These are phyloP conservation scores for Microcyclospora pomicola DNA, from an alignment of 2,329 filamentous ascomycete genomes.

Conservation along the genomic window DNA sequence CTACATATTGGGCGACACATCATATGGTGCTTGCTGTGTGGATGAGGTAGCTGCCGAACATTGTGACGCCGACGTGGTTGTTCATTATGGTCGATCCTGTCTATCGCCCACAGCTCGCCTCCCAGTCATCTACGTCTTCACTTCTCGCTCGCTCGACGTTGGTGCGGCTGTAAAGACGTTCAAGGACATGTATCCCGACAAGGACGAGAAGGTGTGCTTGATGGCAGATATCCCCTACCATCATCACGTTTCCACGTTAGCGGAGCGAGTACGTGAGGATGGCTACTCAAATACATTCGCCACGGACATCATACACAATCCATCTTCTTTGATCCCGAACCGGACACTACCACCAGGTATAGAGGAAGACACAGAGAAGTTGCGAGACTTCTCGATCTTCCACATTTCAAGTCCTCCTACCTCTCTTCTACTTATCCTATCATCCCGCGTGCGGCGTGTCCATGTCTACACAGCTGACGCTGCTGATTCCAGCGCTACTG, in stretches of 20 bases:
- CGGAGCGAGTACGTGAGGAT: constrained; percentile 36
- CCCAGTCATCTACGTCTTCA: constrained; percentile 86
- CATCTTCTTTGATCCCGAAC: constrained; percentile 71
- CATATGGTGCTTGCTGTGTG: constrained; percentile 92
- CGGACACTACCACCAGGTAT: constrained; percentile 48
- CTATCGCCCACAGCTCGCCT: constrained; percentile 77
- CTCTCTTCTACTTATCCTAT: constrained; percentile 73
- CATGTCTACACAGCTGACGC: constrained; percentile 57
- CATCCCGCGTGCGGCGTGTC: constrained; percentile 64
- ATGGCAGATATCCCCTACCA: constrained; percentile 86
- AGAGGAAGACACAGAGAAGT: constrained; percentile 29
- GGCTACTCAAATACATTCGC: constrained; percentile 61
- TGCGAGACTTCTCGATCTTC: constrained; percentile 63
- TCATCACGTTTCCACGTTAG: constrained; percentile 52
- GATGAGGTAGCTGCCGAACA: constrained; percentile 96
- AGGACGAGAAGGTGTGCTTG: constrained; percentile 52
- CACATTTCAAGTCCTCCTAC: constrained; percentile 71
- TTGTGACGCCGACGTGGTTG: constrained; percentile 73
- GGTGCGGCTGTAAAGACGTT: constrained; percentile 48
- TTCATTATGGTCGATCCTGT: constrained; percentile 89
- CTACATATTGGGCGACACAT: constrained; percentile 86
- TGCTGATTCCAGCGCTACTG: constrained; percentile 21
- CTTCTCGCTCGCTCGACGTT: constrained; percentile 53
- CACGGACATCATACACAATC: constrained; percentile 63
- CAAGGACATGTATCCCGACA: constrained; percentile 52